phyloP scores from a whole-genome alignment of 1,284 basidiomycete species.

The Ganoderma leucocontextum region DNA sequence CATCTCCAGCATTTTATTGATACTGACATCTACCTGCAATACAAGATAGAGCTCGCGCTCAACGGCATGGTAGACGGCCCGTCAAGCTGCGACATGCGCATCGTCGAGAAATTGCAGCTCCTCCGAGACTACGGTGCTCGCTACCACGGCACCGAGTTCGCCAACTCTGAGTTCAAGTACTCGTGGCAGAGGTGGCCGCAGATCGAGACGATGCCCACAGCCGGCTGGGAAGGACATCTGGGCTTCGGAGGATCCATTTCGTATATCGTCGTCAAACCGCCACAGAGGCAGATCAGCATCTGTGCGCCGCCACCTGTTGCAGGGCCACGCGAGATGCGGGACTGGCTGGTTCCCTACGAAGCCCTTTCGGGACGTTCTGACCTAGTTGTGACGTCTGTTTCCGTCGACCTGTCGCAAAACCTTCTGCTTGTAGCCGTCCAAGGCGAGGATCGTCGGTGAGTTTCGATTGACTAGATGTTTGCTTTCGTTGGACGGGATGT shows the following conservation, averaged over 20 bases:
- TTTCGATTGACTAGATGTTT: not conserved
- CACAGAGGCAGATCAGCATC: constrained; percentile 7
- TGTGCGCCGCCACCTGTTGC: constrained; percentile 1
- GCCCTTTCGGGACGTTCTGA: not conserved
- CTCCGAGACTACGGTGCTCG: constrained; percentile 37
- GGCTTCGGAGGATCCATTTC: constrained; percentile 7
- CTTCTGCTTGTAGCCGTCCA: constrained; percentile 4
- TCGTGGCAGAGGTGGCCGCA: constrained; percentile 3
- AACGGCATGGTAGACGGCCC: constrained; percentile 54
- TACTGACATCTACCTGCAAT: constrained; percentile 52
- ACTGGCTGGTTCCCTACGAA: not conserved
- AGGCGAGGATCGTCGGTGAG: not conserved
- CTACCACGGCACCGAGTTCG: not conserved
- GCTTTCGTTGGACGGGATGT: not conserved
- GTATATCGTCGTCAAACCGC: constrained; percentile 11
- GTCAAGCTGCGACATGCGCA: constrained; percentile 27
- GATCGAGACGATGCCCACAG: not conserved
- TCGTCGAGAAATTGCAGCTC: constrained; percentile 47
- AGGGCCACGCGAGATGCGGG: constrained; percentile 2
- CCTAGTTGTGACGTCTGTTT: not conserved
- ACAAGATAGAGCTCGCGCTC: constrained; percentile 58
- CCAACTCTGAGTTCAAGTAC: not conserved
- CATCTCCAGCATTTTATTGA: constrained; percentile 48
- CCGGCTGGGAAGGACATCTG: not conserved
- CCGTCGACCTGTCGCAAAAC: constrained; percentile 7